A percentile compares a stretch with the other conserved stretches of the same genome.
Conservation (phyloP, 2,329 filamentous ascomycete genomes). For the Curvularia spicifera region DNA sequence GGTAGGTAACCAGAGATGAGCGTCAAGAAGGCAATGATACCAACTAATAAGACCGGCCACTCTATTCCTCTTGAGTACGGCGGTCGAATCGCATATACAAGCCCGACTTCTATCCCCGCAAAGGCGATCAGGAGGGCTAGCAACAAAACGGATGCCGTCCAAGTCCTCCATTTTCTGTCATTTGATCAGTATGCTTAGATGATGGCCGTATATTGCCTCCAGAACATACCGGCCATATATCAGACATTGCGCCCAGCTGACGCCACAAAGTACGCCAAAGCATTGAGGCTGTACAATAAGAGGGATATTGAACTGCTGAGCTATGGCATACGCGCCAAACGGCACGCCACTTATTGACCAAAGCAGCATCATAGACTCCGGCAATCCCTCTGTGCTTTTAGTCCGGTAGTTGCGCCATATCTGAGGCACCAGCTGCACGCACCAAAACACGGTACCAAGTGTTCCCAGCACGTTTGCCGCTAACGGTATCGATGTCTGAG, state of each 20-base stretch:
- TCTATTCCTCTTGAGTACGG: slow-evolving; percentile 59
- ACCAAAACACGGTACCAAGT: slow-evolving; percentile 60
- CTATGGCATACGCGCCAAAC: slow-evolving; percentile 65
- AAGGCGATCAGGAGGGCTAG: slow-evolving; percentile 48
- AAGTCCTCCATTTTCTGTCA: slow-evolving; percentile 48
- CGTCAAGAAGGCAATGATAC: slow-evolving; percentile 62
- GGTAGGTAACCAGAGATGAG: slow-evolving; percentile 62
- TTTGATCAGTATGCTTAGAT: not conserved
- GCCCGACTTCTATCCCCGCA: slow-evolving; percentile 59
- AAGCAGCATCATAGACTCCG: slow-evolving; percentile 72
- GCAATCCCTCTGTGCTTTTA: slow-evolving; percentile 68
- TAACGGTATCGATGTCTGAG: slow-evolving; percentile 49
- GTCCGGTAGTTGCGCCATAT: slow-evolving; percentile 71
- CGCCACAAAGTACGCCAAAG: slow-evolving; percentile 54
- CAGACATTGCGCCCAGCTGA: slow-evolving; percentile 58
- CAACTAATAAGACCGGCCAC: slow-evolving; percentile 60
- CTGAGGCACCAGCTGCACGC: slow-evolving; percentile 51
- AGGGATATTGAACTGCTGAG: slow-evolving; percentile 54
- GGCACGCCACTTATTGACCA: slow-evolving; percentile 71
- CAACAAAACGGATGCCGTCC: slow-evolving; percentile 34
- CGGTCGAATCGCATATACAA: slow-evolving; percentile 62
- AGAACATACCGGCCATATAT: slow-evolving; percentile 53
- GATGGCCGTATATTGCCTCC: not conserved
- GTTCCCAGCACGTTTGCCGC: slow-evolving; percentile 66
- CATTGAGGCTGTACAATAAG: slow-evolving; percentile 57